Base-by-base conservation (phyloP, 805 yeast species). In the Metschnikowia shivogae region DNA sequence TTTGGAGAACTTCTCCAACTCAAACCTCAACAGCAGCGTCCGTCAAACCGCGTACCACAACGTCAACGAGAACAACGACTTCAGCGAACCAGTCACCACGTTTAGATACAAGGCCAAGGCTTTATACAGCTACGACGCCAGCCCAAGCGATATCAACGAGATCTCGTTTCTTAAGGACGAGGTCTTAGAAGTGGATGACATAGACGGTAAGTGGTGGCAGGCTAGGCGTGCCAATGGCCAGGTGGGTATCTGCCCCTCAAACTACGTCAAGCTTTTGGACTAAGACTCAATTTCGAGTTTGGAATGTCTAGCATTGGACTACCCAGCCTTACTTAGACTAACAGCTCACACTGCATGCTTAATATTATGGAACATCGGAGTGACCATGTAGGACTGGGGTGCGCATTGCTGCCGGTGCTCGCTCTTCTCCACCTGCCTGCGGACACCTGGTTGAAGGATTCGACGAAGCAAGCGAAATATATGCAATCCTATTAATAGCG, bases 131-230 rank as follows among this genome's bases (percentile, higher is more conserved):
- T 92, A 93, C 63, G 81, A 81, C 42, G 97, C 97, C 6, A 89
- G 86, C 57, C 93, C 92, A 1, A 95, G 85, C 46, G 99, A 92
- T 64, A 89, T 85, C 50, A 89, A 90, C 59, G 99, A 92, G 68
- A 78, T 92, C 20, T 85, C 96, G 5, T 93, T 92, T 59, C 81
- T 76, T 52, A 89, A 90, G 64, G 97, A 93, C 45, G 98, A 92
- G 64, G 70, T 89, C n/a, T 76, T 92, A 63, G 89, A 84, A 58
- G 95, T 92, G 29, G 88, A 88, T 55, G 97, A 92, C 60, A 88
- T 89, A 46, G 86, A 86, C 53, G 97, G 97, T 37, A 83, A 95
- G 68, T 92, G 99, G 99, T 92, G 98, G 98, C 96, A 89, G 68
- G 97, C 96, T 34, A 81, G 86, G 63, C 80, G 90, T 59, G 75